These are phyloP conservation scores for Diaporthe ilicicola DNA, from an alignment of 2,329 filamentous ascomycete genomes.

Conservation along the genomic window DNA sequence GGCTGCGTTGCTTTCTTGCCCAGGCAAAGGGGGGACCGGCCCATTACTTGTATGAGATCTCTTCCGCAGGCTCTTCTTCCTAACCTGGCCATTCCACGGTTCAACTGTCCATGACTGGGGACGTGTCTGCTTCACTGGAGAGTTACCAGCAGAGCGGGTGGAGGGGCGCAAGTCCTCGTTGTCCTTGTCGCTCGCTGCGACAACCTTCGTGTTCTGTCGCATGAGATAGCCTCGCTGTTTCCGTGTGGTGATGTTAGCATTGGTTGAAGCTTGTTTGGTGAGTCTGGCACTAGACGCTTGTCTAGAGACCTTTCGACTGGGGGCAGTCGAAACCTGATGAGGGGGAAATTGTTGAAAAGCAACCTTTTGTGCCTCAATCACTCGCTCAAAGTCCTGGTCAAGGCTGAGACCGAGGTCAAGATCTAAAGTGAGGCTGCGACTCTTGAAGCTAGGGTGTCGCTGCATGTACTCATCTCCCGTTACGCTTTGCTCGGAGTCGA, in stretches of 20 bases:
- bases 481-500: constrained; percentile 49
- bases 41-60: constrained; percentile 64
- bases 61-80: constrained; percentile 72
- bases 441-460: constrained; percentile 78
- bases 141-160: constrained; percentile 71
- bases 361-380: constrained; percentile 98
- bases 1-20: constrained; percentile 82
- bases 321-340: constrained; percentile 25
- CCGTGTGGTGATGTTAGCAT: constrained; percentile 68
- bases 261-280: constrained; percentile 34
- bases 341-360: constrained; percentile 53
- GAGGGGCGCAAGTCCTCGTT: constrained; percentile 59
- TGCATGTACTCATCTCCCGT: constrained; percentile 56
- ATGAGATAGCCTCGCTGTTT: constrained; percentile 97
- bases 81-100: constrained; percentile 88
- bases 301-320: constrained; percentile 43
- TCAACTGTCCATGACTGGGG: constrained; percentile 96
- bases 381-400: constrained; percentile 91
- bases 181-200: constrained; percentile 86
- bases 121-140: constrained; percentile 77
- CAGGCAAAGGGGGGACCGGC: constrained; percentile 82
- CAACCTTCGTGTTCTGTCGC: constrained; percentile 97
- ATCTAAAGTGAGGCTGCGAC: constrained; percentile 82
- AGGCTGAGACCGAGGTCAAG: constrained; percentile 87
- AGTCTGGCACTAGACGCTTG: constrained; percentile 52